phyloP scores from a whole-genome alignment of 305 asterid genomes.

The Rubia tinctorum region DNA sequence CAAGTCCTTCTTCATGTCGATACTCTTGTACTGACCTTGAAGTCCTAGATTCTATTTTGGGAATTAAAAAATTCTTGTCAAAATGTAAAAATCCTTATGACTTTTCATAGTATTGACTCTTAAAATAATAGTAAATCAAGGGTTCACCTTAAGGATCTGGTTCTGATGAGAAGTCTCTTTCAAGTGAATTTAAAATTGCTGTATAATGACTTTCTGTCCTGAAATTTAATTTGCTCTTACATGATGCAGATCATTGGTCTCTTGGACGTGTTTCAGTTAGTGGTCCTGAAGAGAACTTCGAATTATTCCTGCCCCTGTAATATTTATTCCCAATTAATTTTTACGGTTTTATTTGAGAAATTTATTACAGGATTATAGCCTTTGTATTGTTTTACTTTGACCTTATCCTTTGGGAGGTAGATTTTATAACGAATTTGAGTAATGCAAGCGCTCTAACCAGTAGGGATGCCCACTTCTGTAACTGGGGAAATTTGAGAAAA shows the following conservation, averaged over 20 bases:
- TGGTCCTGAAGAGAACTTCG: slow-evolving; percentile 79
- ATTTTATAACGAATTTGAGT: background rate
- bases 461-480: background rate
- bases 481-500: background rate
- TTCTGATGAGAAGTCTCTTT: background rate
- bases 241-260: slow-evolving; percentile 78
- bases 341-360: background rate
- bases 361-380: background rate
- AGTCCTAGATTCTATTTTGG: background rate
- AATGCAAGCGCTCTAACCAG: background rate
- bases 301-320: slow-evolving; percentile 81
- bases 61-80: background rate
- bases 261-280: slow-evolving; percentile 53
- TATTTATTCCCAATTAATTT: slow-evolving; percentile 12
- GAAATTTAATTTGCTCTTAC: slow-evolving; percentile 14
- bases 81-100: background rate
- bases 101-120: background rate
- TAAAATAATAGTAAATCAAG: background rate
- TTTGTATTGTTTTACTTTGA: background rate
- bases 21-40: slow-evolving; percentile 5
- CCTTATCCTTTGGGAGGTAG: background rate
- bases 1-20: background rate
- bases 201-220: background rate
- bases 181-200: background rate
- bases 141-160: background rate